Evolutionary conservation across 352 stramenopile species (phyloP), one percentile per base, ranked within the genome.

Genomic region (Phytophthora citrophthora): DNA sequence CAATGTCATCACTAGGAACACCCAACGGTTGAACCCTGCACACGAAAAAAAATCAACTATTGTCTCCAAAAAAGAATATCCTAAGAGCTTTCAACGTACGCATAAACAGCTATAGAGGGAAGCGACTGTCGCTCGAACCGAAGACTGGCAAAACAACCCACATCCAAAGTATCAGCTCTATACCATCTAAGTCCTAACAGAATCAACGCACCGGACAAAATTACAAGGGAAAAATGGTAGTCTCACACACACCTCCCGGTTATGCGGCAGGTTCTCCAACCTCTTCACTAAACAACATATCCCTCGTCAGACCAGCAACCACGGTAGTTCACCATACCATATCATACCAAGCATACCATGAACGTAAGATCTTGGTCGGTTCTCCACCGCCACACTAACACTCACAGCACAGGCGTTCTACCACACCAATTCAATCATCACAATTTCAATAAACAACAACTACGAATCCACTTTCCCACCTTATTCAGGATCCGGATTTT

Each of bases 401-500:
- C 84, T 70, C 16, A 93, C 74, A 5, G 72, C 72, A 27, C 80
- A 89, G 3, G 80, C 84, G 31, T 88, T 93, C 84, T 91, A 41
- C 9, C 36, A 16, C 6, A 34, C 7, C 7, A 60, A 27, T 27
- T 15, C 18, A 52, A 12, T 45, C 7, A 50, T 15, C 24, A 49
- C 15, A 45, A 26, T 5, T 24, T 16, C 4, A 31, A 49, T 18
- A 3, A 10, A 32, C 13, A 5, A 32, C 13, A 5, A 24, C 29
- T 12, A 9, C 27, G 7, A 24, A 16, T 39, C 49, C 12, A 20
- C 11, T 45, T 20, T 24, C 39, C 7, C 39, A 84, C 83, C 72
- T 91, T 91, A 68, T 93, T 93, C 18, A 91, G 59, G 31, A 93
- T 76, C 26, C 80, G 74, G n/a, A 93, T 64, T 59, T 93, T 81